Evolutionary conservation across 441 rosid species (phyloP), one percentile per base, ranked within the genome.

Genomic region (Theobroma grandiflorum): DNA sequence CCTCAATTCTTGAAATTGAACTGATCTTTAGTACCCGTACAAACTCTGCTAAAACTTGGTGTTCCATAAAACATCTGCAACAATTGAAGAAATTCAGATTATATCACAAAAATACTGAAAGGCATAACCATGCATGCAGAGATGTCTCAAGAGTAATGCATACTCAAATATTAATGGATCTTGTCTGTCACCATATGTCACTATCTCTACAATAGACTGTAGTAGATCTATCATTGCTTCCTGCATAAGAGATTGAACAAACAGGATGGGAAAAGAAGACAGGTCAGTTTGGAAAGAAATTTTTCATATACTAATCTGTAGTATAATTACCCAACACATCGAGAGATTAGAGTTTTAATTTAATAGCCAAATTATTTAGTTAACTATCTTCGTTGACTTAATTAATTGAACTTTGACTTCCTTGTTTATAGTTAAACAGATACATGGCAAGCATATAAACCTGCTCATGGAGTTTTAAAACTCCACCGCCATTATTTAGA

Each of bases 131-230:
- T 49, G 3, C 33, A 77, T n/a, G 76, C 65, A 69, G 74, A 58
- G 73, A 71, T 18, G 52, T 22, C 14, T 70, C 64, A 67, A 26
- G 26, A 74, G 72, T 4, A 8, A 43, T 22, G 55, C 89, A 40
- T 90, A 91, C 95, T 91, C 94, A 57, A 93, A 90, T 81, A 93
- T 89, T 65, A 82, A 55, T 1, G 95, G 92, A 84, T 90, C 93
- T 78, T 90, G 91, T 79, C 84, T 90, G 81, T 91, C 92, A 8
- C 94, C 94, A 64, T 90, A 93, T n/a, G 92, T 88, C 80, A 91
- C 95, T 68, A 88, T 88, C 87, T 91, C 97, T 70, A 88, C 93
- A 9, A 90, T 84, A 65, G 95, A 88, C 81, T 91, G 95, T 62
- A 93, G 86, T 22, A 90, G 84, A 82, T 93, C 94, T 62, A 91